phyloP scores from a whole-genome alignment of 2,329 filamentous ascomycete species.

The Aureobasidium sp. region DNA sequence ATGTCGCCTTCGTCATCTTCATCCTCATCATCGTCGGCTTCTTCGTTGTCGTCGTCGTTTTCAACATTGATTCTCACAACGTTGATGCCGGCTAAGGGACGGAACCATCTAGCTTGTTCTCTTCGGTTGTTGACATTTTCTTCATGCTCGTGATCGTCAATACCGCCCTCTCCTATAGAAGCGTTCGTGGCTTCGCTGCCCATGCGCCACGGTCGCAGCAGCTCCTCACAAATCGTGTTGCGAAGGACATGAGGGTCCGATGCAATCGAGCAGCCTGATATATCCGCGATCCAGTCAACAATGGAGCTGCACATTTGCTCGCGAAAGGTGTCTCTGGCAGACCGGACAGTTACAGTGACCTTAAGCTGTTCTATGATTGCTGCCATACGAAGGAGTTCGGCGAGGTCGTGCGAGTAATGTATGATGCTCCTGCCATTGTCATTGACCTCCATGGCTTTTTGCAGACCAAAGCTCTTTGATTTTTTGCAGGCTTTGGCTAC shows the following conservation, averaged over 20 bases:
- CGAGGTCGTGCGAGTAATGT: constrained; percentile 63
- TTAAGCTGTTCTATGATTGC: constrained; percentile 90
- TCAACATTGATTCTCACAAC: constrained; percentile 26
- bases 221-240: constrained; percentile 78
- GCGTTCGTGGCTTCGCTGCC: constrained; percentile 78
- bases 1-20: constrained; percentile 26
- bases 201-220: constrained; percentile 77
- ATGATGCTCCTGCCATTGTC: constrained; percentile 80
- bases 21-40: constrained; percentile 39
- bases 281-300: constrained; percentile 91
- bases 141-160: constrained; percentile 69
- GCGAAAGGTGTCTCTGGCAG: constrained; percentile 86
- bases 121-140: constrained; percentile 36
- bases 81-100: constrained; percentile 20
- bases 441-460: constrained; percentile 80
- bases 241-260: constrained; percentile 70
- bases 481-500: constrained; percentile 81
- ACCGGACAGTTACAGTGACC: constrained; percentile 89
- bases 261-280: constrained; percentile 79
- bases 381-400: constrained; percentile 66
- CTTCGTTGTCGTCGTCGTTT: constrained; percentile 35
- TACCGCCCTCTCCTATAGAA: constrained; percentile 64
- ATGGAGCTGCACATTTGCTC: constrained; percentile 99
- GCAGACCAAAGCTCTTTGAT: constrained; percentile 56
- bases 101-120: constrained; percentile 31